These are phyloP conservation scores for Sporothrix globosa DNA, from an alignment of 2,329 filamentous ascomycete species.

Conservation along the genomic window DNA sequence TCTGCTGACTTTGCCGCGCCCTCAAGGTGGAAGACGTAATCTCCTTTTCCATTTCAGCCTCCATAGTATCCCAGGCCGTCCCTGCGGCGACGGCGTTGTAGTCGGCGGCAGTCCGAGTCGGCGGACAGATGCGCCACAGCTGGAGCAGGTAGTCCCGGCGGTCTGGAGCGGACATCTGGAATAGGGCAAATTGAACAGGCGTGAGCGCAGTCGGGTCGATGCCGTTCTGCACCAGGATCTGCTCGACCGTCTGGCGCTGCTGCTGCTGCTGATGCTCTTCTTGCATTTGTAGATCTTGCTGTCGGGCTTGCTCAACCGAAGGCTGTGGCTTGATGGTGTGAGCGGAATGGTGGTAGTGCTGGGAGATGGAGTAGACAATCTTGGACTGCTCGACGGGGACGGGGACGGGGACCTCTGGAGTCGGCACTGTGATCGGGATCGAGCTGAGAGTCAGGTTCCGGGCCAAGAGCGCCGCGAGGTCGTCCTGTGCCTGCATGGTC, in stretches of 20 bases:
- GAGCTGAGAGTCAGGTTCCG: conserved; percentile 70
- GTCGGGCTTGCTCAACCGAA: conserved; percentile 43
- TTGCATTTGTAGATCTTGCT: conserved; percentile 44
- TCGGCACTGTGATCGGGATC: conserved; percentile 46
- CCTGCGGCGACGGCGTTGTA: conserved; percentile 51
- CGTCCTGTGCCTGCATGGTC: conserved; percentile 70
- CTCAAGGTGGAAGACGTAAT: conserved; percentile 63
- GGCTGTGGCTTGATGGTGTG: conserved; percentile 58
- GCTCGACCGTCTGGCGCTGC: conserved; percentile 56
- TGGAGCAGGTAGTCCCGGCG: conserved; percentile 77
- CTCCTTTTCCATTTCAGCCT: conserved; percentile 55
- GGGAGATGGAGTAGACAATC: conserved; percentile 74
- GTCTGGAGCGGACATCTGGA: conserved; percentile 71
- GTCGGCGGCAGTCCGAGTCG: conserved; percentile 52
- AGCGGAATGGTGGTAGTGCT: conserved; percentile 82
- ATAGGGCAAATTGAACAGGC: conserved; percentile 75
- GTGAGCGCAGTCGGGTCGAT: conserved; percentile 72
- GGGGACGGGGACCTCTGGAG: conserved; percentile 33
- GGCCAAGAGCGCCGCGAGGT: conserved; percentile 78
- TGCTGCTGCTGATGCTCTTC: conserved; percentile 43
- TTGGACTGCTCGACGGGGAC: conserved; percentile 40
- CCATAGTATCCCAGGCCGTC: conserved; percentile 55
- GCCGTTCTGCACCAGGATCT: conserved; percentile 65
- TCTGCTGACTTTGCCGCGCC: conserved; percentile 60
- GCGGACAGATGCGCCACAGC: conserved; percentile 82